Evolutionary conservation across 495 filamentous ascomycete genomes (phyloP).

Genomic region (Podospora bellae-mahoneyi): DNA sequence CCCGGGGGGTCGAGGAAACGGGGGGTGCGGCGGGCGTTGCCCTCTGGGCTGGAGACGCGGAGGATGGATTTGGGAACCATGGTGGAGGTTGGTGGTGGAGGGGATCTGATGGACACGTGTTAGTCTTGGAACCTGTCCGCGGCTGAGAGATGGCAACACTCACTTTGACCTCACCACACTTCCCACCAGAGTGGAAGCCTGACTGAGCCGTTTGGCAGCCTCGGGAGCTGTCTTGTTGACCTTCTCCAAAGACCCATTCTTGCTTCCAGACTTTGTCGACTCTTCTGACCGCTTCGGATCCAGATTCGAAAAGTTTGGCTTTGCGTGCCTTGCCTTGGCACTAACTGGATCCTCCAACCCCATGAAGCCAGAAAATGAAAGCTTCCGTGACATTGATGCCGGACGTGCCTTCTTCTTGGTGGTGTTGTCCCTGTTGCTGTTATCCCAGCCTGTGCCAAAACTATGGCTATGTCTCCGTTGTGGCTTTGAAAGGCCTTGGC

Average conservation of each 20-base stretch:
- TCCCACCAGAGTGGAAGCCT: constrained; percentile 8
- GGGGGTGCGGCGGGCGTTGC: constrained; percentile 9
- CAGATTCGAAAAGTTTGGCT: constrained; percentile 22
- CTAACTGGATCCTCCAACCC: constrained; percentile 21
- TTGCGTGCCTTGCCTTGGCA: constrained; percentile 32
- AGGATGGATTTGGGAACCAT: constrained; percentile 33
- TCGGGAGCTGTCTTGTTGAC: constrained; percentile 23
- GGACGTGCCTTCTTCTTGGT: constrained; percentile 35
- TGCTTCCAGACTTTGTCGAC: constrained; percentile 25
- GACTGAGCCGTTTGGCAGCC: constrained; percentile 7
- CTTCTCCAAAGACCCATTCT: constrained; percentile 27
- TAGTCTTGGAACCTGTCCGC: not conserved
- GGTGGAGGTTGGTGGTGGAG: constrained; percentile 16
- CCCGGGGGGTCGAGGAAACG: constrained; percentile 16
- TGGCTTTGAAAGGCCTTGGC: constrained; percentile 20
- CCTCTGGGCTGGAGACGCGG: constrained; percentile 31
- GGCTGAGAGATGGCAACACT: not conserved
- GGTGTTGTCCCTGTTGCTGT: constrained; percentile 14
- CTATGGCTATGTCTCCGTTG: constrained; percentile 32
- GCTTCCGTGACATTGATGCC: constrained; percentile 30
- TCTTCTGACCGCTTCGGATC: constrained; percentile 20
- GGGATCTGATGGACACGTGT: constrained; percentile 3
- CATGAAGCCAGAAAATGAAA: constrained; percentile 25
- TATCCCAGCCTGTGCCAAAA: constrained; percentile 6
- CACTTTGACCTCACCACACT: constrained; percentile 16